Percentiles rank a stretch among this genome's conserved stretches.
Conservation (phyloP, 2,329 filamentous ascomycete species). For the Colletotrichum sp. region DNA sequence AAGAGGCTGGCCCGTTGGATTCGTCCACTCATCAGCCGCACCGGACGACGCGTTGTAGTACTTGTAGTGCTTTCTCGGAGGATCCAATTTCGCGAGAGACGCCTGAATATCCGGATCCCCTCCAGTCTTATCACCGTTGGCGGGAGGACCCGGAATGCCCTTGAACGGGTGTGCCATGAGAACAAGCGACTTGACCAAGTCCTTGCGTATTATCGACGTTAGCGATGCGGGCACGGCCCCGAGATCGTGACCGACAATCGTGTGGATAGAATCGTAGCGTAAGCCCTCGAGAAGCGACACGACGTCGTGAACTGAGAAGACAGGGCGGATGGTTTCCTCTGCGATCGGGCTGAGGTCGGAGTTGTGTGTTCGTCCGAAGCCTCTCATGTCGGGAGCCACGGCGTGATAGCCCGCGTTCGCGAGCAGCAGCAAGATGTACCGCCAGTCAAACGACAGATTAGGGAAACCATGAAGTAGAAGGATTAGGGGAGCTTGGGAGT, state of each 20-base stretch:
- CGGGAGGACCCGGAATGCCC: conserved; percentile 35
- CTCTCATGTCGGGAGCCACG: conserved; percentile 71
- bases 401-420: conserved; percentile 67
- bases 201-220: conserved; percentile 66
- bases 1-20: conserved; percentile 32
- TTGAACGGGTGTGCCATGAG: conserved; percentile 72
- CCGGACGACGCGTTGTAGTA: conserved; percentile 63
- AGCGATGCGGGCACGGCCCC: conserved; percentile 65
- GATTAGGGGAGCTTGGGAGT: conserved; percentile 49
- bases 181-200: conserved; percentile 66
- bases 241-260: conserved; percentile 71
- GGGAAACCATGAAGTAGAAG: conserved; percentile 71
- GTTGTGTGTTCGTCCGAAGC: conserved; percentile 64
- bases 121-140: not conserved
- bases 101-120: conserved; percentile 52
- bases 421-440: conserved; percentile 64
- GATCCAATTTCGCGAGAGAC: conserved; percentile 56
- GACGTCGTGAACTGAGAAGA: conserved; percentile 65
- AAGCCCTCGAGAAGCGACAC: conserved; percentile 65
- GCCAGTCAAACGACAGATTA: conserved; percentile 74
- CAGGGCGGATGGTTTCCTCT: conserved; percentile 50
- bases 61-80: conserved; percentile 73
- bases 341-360: not conserved
- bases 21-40: conserved; percentile 50
- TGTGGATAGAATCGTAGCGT: conserved; percentile 61